Base-by-base conservation (phyloP, 2,329 filamentous ascomycete species). In the Xylaria sp. region DNA sequence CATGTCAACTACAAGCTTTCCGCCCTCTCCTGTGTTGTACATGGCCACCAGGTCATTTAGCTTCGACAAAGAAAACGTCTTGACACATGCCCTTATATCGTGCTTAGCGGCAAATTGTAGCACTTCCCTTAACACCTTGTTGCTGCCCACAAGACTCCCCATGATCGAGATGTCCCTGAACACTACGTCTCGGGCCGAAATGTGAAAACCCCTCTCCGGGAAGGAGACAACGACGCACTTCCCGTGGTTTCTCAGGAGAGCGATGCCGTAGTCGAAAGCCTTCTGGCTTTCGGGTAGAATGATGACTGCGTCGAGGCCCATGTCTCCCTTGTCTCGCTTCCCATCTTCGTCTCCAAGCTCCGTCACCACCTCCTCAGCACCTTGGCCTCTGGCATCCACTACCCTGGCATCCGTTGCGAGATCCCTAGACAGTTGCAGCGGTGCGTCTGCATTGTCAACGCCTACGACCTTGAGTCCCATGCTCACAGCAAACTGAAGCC, bases 201-300 rank as follows among this genome's bases (percentile, higher is more conserved):
- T 52, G 18, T 74, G 71, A 52, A 77, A 77, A 1, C 74, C 74
- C 9, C 69, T 63, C 42, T 74, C 71, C 0, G 76, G 76, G 61
- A 78, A 79, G 0, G 74, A 78, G 1, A 79, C 76, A 0, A 78
- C 63, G 5, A 79, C 72, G 54, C 74, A 77, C n/a, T 63, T 74
- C 0, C 75, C 75, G 48, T 78, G 76, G 43, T 74, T 75, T 43
- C 71, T 72, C 18, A 79, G 57, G 5, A 79, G 63, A 2, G 61
- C 61, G 63, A 78, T 69, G 7, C 74, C 76, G 48, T 76, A 79
- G 53, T 79, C 76, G 57, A 79, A 79, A 0, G 73, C 76, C 8
- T 63, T 66, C 58, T 79, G 77, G 39, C 71, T 74, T 56, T 79
- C 77, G 0, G 77, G 75, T 18, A 79, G 63, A 9, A 78, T 71